phyloP scores from a whole-genome alignment of 176 grass and related monocot species.

The Avena sativa region DNA sequence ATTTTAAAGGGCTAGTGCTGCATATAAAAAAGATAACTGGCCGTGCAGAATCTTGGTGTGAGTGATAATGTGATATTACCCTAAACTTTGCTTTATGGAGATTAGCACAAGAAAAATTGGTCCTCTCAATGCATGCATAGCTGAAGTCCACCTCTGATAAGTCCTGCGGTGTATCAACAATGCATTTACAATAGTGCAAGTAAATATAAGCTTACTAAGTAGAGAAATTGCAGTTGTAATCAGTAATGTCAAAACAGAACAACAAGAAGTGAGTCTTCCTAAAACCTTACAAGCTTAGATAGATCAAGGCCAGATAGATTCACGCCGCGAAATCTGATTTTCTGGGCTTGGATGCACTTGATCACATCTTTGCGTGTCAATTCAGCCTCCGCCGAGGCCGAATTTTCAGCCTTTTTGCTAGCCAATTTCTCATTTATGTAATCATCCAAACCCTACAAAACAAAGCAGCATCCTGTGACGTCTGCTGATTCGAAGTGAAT shows the following conservation, averaged over 20 bases:
- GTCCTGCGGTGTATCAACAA: conserved; percentile 59
- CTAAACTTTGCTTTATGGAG: conserved; percentile 91
- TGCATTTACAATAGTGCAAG: background rate
- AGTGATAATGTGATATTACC: conserved; percentile 55
- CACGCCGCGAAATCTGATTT: conserved; percentile 73
- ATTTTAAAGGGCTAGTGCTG: background rate
- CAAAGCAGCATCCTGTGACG: conserved; percentile 11
- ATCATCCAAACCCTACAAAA: conserved; percentile 47
- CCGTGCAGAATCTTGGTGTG: background rate
- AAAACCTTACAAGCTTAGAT: conserved; percentile 79
- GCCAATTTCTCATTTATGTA: conserved; percentile 51
- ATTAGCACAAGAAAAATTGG: conserved; percentile 74
- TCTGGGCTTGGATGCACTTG: conserved; percentile 69
- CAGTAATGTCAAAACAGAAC: conserved; percentile 12
- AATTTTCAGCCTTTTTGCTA: conserved; percentile 30
- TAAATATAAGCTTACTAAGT: background rate
- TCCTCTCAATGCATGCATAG: conserved; percentile 75
- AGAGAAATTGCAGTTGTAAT: conserved; percentile 8
- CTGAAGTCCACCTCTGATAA: conserved; percentile 88
- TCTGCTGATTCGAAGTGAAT: background rate
- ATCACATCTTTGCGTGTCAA: conserved; percentile 61
- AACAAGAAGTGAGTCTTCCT: background rate
- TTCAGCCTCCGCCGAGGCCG: background rate
- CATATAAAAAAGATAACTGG: conserved; percentile 12
- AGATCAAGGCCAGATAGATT: conserved; percentile 92